phyloP scores from a whole-genome alignment of 2,329 filamentous ascomycete genomes.

The Neopestalotiopsis clavispora region DNA sequence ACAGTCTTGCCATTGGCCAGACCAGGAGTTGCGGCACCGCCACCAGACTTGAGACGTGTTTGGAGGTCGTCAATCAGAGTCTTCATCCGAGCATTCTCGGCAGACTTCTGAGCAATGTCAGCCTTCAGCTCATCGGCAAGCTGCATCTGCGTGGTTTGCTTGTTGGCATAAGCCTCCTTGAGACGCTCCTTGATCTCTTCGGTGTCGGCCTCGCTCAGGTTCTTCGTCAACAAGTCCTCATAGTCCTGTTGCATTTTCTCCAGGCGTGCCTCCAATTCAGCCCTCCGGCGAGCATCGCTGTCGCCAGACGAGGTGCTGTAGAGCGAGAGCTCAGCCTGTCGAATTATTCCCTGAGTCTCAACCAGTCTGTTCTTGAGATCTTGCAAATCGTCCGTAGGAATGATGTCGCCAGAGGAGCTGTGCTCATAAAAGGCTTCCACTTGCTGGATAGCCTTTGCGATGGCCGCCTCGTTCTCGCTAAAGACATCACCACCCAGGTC shows the following conservation, averaged over 20 bases:
- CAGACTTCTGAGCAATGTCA: constrained; percentile 76
- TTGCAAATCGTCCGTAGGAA: constrained; percentile 81
- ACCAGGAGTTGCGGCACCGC: constrained; percentile 51
- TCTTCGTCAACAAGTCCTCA: constrained; percentile 79
- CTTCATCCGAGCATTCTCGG: constrained; percentile 84
- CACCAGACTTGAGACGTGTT: constrained; percentile 70
- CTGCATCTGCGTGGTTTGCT: constrained; percentile 74
- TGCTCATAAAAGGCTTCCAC: constrained; percentile 80
- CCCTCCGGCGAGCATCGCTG: constrained; percentile 69
- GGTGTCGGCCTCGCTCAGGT: constrained; percentile 77
- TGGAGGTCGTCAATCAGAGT: constrained; percentile 81
- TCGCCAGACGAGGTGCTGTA: constrained; percentile 71
- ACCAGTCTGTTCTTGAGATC: constrained; percentile 79
- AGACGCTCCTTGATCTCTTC: constrained; percentile 84
- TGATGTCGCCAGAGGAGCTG: constrained; percentile 75
- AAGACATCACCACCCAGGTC: constrained; percentile 92
- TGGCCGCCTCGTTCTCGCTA: constrained; percentile 87
- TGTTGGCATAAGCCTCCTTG: constrained; percentile 76
- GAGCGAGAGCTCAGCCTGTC: constrained; percentile 87
- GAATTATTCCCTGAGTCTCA: constrained; percentile 89
- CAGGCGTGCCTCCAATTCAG: constrained; percentile 79
- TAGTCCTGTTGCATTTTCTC: constrained; percentile 80
- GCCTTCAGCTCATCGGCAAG: constrained; percentile 78
- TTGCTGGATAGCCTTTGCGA: constrained; percentile 82
- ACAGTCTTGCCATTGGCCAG: constrained; percentile 87